Evolutionary conservation across 139 green algal genomes (phyloP).

Genomic region (Chloropicon primus): DNA sequence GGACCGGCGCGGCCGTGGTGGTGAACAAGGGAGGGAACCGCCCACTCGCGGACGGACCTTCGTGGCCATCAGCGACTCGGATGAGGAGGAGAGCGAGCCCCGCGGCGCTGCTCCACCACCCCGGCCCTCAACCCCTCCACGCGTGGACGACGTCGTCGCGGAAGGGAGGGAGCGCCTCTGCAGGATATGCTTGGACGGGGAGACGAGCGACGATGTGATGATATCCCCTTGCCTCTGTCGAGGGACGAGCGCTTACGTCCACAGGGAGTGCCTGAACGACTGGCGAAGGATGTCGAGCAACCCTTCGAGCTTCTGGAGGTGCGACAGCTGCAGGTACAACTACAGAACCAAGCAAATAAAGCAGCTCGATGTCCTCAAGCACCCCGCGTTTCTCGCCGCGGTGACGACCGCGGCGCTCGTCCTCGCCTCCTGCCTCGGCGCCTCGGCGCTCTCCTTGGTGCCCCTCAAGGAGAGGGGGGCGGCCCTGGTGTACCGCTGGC

Average conservation of each 20-base stretch:
- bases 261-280: conserved; percentile 13
- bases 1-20: too few species aligned
- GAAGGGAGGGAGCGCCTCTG: too few species aligned
- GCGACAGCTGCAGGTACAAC: not conserved
- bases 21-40: too few species aligned
- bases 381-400: not conserved
- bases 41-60: too few species aligned
- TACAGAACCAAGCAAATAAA: not conserved
- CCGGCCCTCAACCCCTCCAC: too few species aligned
- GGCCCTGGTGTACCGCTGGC: too few species aligned
- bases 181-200: not conserved
- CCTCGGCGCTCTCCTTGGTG: too few species aligned
- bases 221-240: conserved; percentile 16
- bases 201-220: conserved; percentile 1
- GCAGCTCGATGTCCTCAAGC: not conserved
- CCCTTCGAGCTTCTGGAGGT: not conserved
- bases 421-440: not conserved
- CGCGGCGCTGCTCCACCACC: too few species aligned
- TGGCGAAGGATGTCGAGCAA: conserved; percentile 6
- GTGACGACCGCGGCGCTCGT: not conserved
- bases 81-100: too few species aligned
- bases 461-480: too few species aligned
- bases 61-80: too few species aligned
- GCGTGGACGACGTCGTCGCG: too few species aligned
- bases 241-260: conserved; percentile 10